Conservation (phyloP, 2,329 filamentous ascomycete species). For the Aureobasidium melanogenum region DNA sequence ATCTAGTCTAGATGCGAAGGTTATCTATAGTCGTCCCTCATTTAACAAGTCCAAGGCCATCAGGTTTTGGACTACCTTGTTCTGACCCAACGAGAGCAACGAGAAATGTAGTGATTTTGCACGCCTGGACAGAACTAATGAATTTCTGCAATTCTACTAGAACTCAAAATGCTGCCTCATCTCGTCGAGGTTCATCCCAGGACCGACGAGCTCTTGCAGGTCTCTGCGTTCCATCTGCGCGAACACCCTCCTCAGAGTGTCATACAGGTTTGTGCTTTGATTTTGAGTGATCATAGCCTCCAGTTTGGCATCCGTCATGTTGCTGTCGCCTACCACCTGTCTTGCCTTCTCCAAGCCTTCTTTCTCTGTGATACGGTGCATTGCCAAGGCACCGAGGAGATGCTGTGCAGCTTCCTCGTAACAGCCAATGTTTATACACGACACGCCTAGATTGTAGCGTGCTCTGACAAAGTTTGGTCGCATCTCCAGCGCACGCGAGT, state of each 20-base stretch:
- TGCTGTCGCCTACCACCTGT: constrained; percentile 55
- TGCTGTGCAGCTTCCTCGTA: constrained; percentile 89
- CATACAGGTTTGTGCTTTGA: constrained; percentile 91
- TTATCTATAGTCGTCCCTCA: not conserved
- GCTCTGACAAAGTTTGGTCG: constrained; percentile 96
- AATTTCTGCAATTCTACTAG: constrained; percentile 26
- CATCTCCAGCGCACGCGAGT: constrained; percentile 82
- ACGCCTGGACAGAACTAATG: not conserved
- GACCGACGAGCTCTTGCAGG: constrained; percentile 75
- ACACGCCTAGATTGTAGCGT: constrained; percentile 91
- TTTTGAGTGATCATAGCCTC: constrained; percentile 91
- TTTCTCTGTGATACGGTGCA: constrained; percentile 90
- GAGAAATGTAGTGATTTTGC: not conserved
- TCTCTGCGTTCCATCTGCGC: constrained; percentile 89
- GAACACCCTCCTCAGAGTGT: constrained; percentile 90
- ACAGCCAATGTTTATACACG: constrained; percentile 95
- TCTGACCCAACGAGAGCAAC: no score
- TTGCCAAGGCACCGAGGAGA: constrained; percentile 79
- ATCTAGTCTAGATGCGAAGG: not conserved
- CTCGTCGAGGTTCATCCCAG: constrained; percentile 80
- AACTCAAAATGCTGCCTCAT: constrained; percentile 92
- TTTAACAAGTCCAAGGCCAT: not conserved
- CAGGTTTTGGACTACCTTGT: no score
- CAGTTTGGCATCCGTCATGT: constrained; percentile 59
- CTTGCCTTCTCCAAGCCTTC: constrained; percentile 75